Evolutionary conservation across 2,329 filamentous ascomycete genomes (phyloP).

Genomic region (Berkeleyomyces rouxiae): DNA sequence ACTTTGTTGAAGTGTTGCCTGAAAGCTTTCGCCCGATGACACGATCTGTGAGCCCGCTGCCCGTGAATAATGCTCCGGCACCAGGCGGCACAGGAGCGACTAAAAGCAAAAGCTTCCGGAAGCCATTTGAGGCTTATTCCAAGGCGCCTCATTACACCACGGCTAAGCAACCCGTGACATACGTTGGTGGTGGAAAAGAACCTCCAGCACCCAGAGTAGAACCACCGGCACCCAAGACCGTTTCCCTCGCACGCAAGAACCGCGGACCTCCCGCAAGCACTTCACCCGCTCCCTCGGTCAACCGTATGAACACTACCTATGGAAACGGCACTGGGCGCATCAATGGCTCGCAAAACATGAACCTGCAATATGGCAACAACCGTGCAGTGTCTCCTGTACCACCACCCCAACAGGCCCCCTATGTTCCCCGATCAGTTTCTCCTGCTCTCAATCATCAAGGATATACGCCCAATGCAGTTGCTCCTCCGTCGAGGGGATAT

Average conservation of each 20-base stretch:
- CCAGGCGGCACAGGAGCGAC: constrained; percentile 19
- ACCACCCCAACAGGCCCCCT: constrained; percentile 4
- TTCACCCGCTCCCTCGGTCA: not conserved
- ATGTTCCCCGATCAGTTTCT: constrained; percentile 11
- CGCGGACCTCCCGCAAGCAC: not conserved
- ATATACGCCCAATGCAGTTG: not conserved
- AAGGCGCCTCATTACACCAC: constrained; percentile 51
- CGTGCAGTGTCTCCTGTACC: constrained; percentile 6
- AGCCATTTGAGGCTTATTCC: constrained; percentile 50
- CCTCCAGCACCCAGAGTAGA: constrained; percentile 23
- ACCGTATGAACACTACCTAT: constrained; percentile 9
- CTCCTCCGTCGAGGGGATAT: not conserved
- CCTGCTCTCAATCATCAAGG: constrained; percentile 6
- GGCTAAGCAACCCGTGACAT: constrained; percentile 42
- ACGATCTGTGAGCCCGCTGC: constrained; percentile 43
- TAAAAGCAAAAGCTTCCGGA: constrained; percentile 47
- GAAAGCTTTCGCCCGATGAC: constrained; percentile 66
- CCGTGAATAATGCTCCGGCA: constrained; percentile 36
- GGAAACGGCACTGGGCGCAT: constrained; percentile 2
- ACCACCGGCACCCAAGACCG: not conserved
- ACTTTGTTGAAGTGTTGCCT: constrained; percentile 84
- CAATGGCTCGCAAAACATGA: not conserved
- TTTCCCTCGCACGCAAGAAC: constrained; percentile 8
- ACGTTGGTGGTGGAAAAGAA: constrained; percentile 27
- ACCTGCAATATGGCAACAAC: constrained; percentile 4